Conservation (phyloP, 495 filamentous ascomycete genomes). For the Pseudotulostoma volvatum region DNA sequence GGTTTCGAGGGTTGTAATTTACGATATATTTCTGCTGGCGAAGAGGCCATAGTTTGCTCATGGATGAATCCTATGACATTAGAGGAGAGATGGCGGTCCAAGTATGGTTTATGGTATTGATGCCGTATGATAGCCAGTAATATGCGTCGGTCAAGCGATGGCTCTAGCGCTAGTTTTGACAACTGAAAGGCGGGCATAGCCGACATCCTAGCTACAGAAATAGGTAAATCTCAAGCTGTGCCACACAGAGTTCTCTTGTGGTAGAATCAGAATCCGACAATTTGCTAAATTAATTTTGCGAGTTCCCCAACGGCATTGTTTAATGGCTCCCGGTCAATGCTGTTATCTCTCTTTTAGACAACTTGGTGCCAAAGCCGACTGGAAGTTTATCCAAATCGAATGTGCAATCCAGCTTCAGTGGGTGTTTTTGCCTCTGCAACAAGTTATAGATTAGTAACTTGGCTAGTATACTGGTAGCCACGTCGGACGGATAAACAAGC, state of each 20-base stretch:
- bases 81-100: conserved; percentile 3
- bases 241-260: background rate
- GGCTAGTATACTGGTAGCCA: too few species aligned
- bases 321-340: background rate
- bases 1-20: conserved; percentile 1
- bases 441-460: too few species aligned
- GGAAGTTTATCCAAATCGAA: conserved; percentile 3
- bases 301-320: conserved; percentile 2
- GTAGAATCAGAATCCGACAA: conserved; percentile 2
- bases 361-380: conserved; percentile 2
- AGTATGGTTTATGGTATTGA: conserved; percentile 1
- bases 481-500: background rate
- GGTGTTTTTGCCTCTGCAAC: background rate
- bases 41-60: background rate
- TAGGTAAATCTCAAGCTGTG: background rate
- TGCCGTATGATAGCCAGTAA: too few species aligned
- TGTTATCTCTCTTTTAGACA: background rate
- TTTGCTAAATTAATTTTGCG: conserved; percentile 2
- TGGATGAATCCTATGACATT: conserved; percentile 3
- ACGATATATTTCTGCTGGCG: conserved; percentile 4
- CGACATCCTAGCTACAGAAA: background rate
- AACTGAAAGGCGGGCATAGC: background rate
- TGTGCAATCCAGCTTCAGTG: background rate
- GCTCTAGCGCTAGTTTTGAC: conserved; percentile 1
- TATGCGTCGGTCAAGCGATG: conserved; percentile 2